A percentile compares a stretch with the other conserved stretches of the same genome.
These are phyloP conservation scores for Dissophora ornata DNA, from an alignment of 192 early-diverging fungal genomes.

Conservation along the genomic window DNA sequence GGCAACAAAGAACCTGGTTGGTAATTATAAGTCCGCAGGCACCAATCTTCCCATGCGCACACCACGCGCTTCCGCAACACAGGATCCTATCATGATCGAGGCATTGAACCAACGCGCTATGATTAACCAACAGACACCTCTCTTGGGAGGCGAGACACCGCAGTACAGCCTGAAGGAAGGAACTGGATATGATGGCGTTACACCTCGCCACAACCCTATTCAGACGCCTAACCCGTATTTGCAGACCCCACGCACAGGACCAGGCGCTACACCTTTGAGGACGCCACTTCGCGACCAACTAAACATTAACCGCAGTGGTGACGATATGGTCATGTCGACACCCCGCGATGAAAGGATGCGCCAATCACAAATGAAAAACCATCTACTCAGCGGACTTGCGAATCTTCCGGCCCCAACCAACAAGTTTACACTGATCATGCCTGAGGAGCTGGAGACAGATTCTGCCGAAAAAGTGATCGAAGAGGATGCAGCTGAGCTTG, in stretches of 20 bases:
- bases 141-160: conserved; percentile 81
- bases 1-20: conserved; percentile 76
- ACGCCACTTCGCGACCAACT: conserved; percentile 72
- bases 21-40: conserved; percentile 74
- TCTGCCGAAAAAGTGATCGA: conserved; percentile 41
- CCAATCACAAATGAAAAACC: conserved; percentile 72
- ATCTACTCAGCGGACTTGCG: conserved; percentile 75
- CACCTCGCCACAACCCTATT: conserved; percentile 63
- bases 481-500: conserved; percentile 83
- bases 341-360: conserved; percentile 73
- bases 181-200: conserved; percentile 71
- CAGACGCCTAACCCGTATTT: conserved; percentile 88
- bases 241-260: conserved; percentile 51
- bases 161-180: conserved; percentile 52
- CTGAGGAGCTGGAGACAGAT: conserved; percentile 67
- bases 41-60: conserved; percentile 70
- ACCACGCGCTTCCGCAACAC: conserved; percentile 61
- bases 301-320: conserved; percentile 64
- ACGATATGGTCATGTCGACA: conserved; percentile 64
- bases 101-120: conserved; percentile 87
- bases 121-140: conserved; percentile 81
- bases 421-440: conserved; percentile 92
- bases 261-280: conserved; percentile 66
- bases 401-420: conserved; percentile 89
- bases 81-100: conserved; percentile 79